Conservation (phyloP, 768 basidiomycete genomes). For the Termitomyces sp. region DNA sequence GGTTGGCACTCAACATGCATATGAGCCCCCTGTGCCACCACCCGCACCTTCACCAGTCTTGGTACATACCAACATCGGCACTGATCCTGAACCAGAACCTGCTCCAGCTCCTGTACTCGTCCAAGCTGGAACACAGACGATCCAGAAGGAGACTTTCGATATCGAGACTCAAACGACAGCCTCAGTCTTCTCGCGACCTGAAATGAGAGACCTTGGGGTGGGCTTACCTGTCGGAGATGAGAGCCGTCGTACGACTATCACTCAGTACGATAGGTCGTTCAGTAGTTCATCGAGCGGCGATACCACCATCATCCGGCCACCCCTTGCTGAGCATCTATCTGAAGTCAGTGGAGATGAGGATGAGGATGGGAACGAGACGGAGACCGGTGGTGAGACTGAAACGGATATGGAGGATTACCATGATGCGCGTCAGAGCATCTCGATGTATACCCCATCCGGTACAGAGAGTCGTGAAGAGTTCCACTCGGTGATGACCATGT, state of each 20-base stretch:
- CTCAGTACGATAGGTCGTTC: constrained; percentile 39
- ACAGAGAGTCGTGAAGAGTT: constrained; percentile 64
- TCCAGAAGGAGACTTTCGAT: constrained; percentile 23
- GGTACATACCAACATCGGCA: constrained; percentile 28
- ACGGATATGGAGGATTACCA: constrained; percentile 69
- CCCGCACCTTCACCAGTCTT: constrained; percentile 26
- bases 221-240: constrained; percentile 6
- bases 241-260: constrained; percentile 41
- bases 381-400: constrained; percentile 66
- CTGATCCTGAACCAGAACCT: constrained; percentile 28
- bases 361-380: constrained; percentile 57
- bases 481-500: constrained; percentile 70
- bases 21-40: constrained; percentile 25
- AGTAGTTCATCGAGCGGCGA: constrained; percentile 29
- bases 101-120: constrained; percentile 16
- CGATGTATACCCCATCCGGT: constrained; percentile 56
- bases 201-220: constrained; percentile 14
- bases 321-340: constrained; percentile 25
- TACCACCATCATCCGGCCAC: constrained; percentile 37
- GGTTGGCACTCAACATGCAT: constrained; percentile 44
- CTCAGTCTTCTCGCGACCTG: constrained; percentile 11
- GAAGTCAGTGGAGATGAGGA: constrained; percentile 22
- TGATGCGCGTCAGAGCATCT: constrained; percentile 72
- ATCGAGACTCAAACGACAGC: constrained; percentile 24
- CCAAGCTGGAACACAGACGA: constrained; percentile 35